phyloP scores from a whole-genome alignment of 169 alveolate genomes.

The Cryptosporidium tyzzeri region DNA sequence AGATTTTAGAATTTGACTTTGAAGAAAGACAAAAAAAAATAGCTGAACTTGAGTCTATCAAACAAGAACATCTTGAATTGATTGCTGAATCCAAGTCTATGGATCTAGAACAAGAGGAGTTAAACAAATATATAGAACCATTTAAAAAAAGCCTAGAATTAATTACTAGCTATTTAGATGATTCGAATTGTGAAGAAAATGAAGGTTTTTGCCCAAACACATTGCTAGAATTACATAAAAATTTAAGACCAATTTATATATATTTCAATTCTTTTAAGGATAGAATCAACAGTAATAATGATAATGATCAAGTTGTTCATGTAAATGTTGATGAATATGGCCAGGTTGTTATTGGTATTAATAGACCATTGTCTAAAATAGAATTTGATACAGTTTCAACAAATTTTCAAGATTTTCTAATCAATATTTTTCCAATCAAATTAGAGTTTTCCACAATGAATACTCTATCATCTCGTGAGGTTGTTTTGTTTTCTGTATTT shows the following conservation, averaged over 20 bases:
- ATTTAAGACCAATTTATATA: constrained; percentile 49
- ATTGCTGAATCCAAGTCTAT: not conserved
- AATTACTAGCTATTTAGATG: not conserved
- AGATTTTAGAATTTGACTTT: constrained; percentile 15
- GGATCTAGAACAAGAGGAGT: constrained; percentile 8
- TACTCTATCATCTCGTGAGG: constrained; percentile 22
- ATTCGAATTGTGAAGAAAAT: not conserved
- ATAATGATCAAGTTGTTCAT: not conserved
- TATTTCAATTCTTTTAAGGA: constrained; percentile 1
- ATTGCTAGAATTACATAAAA: not conserved
- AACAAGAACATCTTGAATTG: not conserved
- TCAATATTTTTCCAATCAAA: constrained; percentile 23
- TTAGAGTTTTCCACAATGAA: constrained; percentile 23
- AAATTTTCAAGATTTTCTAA: not conserved
- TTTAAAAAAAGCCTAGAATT: not conserved
- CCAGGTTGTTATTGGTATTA: constrained; percentile 4
- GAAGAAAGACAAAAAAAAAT: not conserved
- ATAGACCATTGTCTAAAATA: constrained; percentile 12
- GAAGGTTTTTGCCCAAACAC: not conserved
- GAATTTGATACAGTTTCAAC: not conserved
- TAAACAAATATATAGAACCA: constrained; percentile 35
- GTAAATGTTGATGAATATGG: constrained; percentile 24
- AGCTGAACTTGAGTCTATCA: constrained; percentile 10
- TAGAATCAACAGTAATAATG: not conserved
- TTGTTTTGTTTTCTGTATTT: not conserved